Base-by-base conservation (phyloP, 805 yeast genomes). In the Yamadazyma olivae region DNA sequence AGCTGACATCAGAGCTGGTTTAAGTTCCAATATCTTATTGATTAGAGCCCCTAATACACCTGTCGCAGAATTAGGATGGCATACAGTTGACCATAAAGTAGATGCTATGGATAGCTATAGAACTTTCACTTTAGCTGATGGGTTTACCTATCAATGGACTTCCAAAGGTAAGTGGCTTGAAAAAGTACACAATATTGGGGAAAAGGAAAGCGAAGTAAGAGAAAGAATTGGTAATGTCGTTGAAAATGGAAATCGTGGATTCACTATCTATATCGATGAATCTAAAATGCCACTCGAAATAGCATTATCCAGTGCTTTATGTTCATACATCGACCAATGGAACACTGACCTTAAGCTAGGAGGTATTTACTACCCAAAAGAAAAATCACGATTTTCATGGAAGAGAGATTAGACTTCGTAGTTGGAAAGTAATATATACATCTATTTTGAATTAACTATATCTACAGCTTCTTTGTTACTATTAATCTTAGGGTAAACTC, bases 251-350 rank as follows among this genome's bases (percentile, higher is more conserved):
- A 47, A 47, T 17, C 57, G 66, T 23, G 83, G 83, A 5, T 79
- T 80, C 57, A 76, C 75, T 31, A 51, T 80, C 31, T 57, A 56
- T 38, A 63, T 78, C 26, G 82, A 79, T 51, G 79, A 74, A 46
- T 35, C 71, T 20, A 71, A 76, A 49, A 71, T 79, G 23, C 68
- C 75, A n/a, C 58, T 73, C 32, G 83, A 77, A 44, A 47, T 79
- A 58, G 85, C 83, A 1, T 52, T 79, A 14, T 59, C 78, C 12
- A 70, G 81, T 6, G 84, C 83, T 3, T 56, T 80, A 40, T 74
- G 78, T 40, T 75, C 83, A 28, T 74, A 63, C 50, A 70, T 80
- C 39, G 86, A 80, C 49, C 84, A 78, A 40, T 80, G 86, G 86
- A 79, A 76, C 49, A 78, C 84, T 17, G 62, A 64, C 41, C 55